Evolutionary conservation across 1,284 basidiomycete species (phyloP), one percentile per base, ranked within the genome.

Genomic region (Bondarzewia mesenterica): DNA sequence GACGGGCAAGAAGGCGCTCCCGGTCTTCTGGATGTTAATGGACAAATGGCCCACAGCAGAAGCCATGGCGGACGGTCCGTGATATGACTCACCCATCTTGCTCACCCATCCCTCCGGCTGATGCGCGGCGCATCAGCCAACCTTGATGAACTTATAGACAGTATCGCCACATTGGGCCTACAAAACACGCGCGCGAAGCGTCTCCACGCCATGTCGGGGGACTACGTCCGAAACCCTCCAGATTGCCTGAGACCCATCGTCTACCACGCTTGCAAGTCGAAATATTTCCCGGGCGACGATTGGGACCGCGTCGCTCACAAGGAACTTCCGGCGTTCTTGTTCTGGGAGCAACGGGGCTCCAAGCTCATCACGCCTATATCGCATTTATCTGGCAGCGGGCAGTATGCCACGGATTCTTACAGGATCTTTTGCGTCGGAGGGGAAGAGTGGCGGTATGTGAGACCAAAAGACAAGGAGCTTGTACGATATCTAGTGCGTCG

Each of bases 351-450:
- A 21, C 36, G 21, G 44, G 57, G 52, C 27, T 78, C 77, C 51
- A 67, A 70, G 4, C 58, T 25, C 22, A 15, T 63, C 7, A 76
- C 73, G 1, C 65, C 71, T 1, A 65, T 78, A 37, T 75, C 76
- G 10, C 74, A 78, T 54, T 65, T 78, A 7, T 78, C 79, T 0
- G 80, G 80, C 0, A 66, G 74, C 1, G 81, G 82, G 0, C 66
- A 69, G 1, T 85, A 85, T 52, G 83, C 83, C 1, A 66, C 82
- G 1, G 82, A 85, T 56, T 84, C 80, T 2, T 81, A 82, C 54
- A 71, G 80, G 27, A 82, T 85, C 16, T 85, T 82, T 58, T 82
- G 77, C 48, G 45, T 54, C 26, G 38, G 38, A 18, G 26, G 18
- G 16, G 56, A 71, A 3, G 75, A 75, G 48, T 85, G 82, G 82